Conservation (phyloP, 2,329 filamentous ascomycete genomes). For the Acrocalymma vagum region DNA sequence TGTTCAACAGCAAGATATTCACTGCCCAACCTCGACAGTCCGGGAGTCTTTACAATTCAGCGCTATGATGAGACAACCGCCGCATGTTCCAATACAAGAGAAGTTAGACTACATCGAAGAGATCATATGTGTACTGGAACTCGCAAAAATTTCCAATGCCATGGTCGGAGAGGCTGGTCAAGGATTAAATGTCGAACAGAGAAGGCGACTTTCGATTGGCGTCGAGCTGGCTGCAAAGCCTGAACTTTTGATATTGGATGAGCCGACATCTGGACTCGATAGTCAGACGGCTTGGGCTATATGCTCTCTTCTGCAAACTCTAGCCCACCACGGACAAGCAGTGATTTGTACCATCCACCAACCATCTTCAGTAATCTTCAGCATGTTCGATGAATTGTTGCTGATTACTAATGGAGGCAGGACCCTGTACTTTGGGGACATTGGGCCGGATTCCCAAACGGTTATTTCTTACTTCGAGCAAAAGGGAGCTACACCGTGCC, state of each 20-base stretch:
- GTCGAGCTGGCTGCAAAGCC: constrained; percentile 46
- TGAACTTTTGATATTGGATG: constrained; percentile 50
- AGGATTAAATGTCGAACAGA: constrained; percentile 56
- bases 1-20: constrained; percentile 22
- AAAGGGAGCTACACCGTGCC: constrained; percentile 70
- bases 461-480: constrained; percentile 77
- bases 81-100: neutral
- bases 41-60: constrained; percentile 14
- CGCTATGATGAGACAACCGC: constrained; percentile 9
- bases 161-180: constrained; percentile 10
- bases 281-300: constrained; percentile 45
- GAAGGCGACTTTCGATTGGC: constrained; percentile 67
- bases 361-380: constrained; percentile 87
- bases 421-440: constrained; percentile 80
- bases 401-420: constrained; percentile 76
- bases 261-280: constrained; percentile 75
- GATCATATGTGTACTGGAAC: constrained; percentile 3
- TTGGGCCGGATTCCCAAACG: constrained; percentile 71
- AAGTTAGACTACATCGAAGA: constrained; percentile 4
- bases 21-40: constrained; percentile 11
- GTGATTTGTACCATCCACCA: constrained; percentile 75
- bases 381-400: constrained; percentile 80
- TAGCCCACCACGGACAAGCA: constrained; percentile 66
- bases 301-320: constrained; percentile 17
- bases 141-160: constrained; percentile 5